These are phyloP conservation scores for Phytophthora pinifolia DNA, from an alignment of 352 stramenopile genomes.

Conservation along the genomic window DNA sequence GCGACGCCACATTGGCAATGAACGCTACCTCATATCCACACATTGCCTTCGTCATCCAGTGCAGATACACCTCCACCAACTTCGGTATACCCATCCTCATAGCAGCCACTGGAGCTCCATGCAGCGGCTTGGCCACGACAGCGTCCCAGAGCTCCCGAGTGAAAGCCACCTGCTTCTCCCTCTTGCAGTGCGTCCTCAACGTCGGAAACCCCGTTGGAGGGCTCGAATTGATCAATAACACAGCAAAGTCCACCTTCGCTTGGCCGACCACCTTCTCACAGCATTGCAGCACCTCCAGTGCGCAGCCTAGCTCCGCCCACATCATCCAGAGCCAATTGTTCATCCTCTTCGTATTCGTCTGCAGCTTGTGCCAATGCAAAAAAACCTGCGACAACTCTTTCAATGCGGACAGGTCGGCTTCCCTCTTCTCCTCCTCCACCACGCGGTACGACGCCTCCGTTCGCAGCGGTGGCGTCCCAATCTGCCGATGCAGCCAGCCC, in stretches of 20 bases:
- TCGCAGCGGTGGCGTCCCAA: constrained; percentile 5
- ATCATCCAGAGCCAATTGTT: constrained; percentile 27
- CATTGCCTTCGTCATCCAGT: constrained; percentile 38
- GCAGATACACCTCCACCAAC: constrained; percentile 28
- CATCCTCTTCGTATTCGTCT: constrained; percentile 12
- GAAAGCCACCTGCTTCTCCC: constrained; percentile 26
- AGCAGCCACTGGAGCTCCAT: constrained; percentile 4
- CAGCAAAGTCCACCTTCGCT: neutral
- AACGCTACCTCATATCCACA: constrained; percentile 36
- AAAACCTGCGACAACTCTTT: constrained; percentile 20
- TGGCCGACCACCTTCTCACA: neutral
- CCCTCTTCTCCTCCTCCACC: constrained; percentile 6
- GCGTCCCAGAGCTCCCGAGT: constrained; percentile 27
- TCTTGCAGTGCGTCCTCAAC: constrained; percentile 18
- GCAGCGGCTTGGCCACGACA: constrained; percentile 21
- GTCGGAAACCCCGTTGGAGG: constrained; percentile 19
- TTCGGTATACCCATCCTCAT: neutral
- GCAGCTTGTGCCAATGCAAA: constrained; percentile 24
- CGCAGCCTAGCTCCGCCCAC: constrained; percentile 34
- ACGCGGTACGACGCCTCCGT: neutral
- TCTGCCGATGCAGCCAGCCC: constrained; percentile 18
- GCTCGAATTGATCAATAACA: constrained; percentile 3
- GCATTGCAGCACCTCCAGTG: constrained; percentile 20
- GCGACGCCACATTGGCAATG: constrained; percentile 29
- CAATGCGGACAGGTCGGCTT: neutral